Base-by-base conservation (phyloP, 495 filamentous ascomycete species). In the Penicillium mononematosum region DNA sequence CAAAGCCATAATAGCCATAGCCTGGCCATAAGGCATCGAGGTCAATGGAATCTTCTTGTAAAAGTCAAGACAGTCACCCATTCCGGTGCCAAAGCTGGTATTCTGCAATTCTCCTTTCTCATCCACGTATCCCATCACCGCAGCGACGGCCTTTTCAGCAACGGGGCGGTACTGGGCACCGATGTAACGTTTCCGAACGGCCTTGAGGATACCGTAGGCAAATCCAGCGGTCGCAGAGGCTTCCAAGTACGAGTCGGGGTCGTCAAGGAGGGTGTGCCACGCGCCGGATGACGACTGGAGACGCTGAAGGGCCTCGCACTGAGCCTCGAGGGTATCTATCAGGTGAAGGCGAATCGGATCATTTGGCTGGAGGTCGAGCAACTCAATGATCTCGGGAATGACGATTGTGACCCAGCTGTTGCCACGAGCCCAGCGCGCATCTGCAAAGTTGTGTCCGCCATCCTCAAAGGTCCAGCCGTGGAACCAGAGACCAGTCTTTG, bases 21-120 rank as follows among this genome's bases (percentile, higher is more conserved):
- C 85, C 65, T 90, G 88, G 1, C 88, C 88, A 63, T 89, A 90
- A 24, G 86, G 88, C 88, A 91, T 91, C 44, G 82, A 82, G 0
- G 88, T 91, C 5, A 82, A 60, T 1, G 80, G 80, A 59, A 91
- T 89, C 44, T 83, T 74, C 68, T 84, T 83, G 59, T 91, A 91
- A 63, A 87, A 85, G 55, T 89, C 78, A 53, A 88, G 69, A 12
- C 69, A 78, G 54, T 80, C 71, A 1, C 87, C 87, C 84, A 91
- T 89, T 0, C 75, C 83, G 9, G 88, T 91, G 0, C 88, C 88
- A 61, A 90, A 91, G 49, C 86, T 89, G 3, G 82, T 83, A 55
- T 88, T 82, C 50, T 80, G 74, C 55, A 91, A 68, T 68, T 90
- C 87, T 0, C 88, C 88, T 12, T 79, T 70, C 1, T 67, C 66